These are phyloP conservation scores for Globisporangium emineosum DNA, from an alignment of 352 stramenopile species.

Conservation along the genomic window DNA sequence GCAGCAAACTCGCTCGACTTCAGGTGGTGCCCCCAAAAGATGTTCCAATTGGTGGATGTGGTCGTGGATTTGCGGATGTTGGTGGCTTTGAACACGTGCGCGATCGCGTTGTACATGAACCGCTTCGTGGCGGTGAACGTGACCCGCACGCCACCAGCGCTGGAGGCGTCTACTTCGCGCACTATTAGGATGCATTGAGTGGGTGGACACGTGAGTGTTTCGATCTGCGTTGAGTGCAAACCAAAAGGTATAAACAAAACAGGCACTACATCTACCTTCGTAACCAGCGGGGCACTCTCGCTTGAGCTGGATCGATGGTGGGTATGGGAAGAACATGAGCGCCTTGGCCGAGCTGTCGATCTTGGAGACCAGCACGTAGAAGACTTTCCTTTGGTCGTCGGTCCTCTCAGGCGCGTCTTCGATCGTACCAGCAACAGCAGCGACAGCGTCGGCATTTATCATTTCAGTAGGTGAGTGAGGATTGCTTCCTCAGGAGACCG, in stretches of 20 bases:
- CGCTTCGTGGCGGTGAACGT: constrained; percentile 61
- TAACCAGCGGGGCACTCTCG: constrained; percentile 52
- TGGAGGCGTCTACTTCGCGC: constrained; percentile 21
- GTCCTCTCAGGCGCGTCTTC: constrained; percentile 9
- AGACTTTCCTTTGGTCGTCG: constrained; percentile 21
- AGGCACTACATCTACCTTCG: constrained; percentile 32
- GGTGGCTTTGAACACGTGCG: constrained; percentile 45
- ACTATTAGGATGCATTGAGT: constrained; percentile 28
- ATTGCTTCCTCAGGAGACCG: not conserved
- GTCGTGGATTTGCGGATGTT: constrained; percentile 17
- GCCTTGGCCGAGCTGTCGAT: constrained; percentile 27
- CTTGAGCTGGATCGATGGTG: constrained; percentile 33
- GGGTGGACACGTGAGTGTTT: too few relatives aligned
- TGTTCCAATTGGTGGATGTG: constrained; percentile 43
- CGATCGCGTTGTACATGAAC: constrained; percentile 79
- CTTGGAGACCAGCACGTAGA: constrained; percentile 57
- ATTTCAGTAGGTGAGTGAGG: not conserved
- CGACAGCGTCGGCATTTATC: not conserved
- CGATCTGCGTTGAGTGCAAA: not conserved
- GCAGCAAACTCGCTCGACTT: constrained; percentile 38
- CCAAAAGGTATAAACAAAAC: not conserved
- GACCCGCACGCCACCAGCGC: constrained; percentile 30
- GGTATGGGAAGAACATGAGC: constrained; percentile 69
- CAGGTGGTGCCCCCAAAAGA: constrained; percentile 75
- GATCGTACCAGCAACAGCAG: constrained; percentile 1